Percentiles rank a stretch among this genome's conserved stretches.
Conservation (phyloP, 73 alveolate genomes). For the Effrenium voratum region DNA sequence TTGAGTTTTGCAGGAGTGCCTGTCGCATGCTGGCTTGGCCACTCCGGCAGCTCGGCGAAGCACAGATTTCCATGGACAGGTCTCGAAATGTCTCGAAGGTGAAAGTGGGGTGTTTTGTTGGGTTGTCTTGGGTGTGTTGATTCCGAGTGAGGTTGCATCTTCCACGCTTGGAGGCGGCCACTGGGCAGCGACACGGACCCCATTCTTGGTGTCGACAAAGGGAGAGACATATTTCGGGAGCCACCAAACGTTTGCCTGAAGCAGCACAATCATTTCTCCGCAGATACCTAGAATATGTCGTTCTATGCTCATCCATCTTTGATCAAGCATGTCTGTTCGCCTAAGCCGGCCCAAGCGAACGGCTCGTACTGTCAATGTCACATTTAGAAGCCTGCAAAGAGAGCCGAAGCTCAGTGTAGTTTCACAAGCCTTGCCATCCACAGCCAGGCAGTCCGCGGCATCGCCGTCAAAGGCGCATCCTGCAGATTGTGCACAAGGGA, state of each 20-base stretch:
- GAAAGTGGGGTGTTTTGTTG: neutral
- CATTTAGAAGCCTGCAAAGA: neutral
- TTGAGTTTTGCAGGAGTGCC: conserved; percentile 22
- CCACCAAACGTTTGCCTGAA: neutral
- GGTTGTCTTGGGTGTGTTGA: neutral
- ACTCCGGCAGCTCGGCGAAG: too few species aligned
- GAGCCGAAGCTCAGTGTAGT: neutral
- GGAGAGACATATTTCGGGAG: neutral
- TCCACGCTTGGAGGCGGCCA: neutral
- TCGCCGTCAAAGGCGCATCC: neutral
- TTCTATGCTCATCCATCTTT: neutral
- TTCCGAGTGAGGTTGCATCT: neutral
- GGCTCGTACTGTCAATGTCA: neutral
- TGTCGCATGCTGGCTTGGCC: conserved; percentile 12
- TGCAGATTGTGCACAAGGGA: neutral
- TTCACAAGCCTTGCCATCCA: neutral
- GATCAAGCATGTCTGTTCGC: neutral
- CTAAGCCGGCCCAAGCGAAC: neutral
- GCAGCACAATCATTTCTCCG: neutral
- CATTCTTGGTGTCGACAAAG: neutral
- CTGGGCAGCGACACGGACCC: neutral
- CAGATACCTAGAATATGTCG: neutral
- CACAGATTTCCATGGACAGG: neutral
- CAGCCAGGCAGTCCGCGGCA: conserved; percentile 35
- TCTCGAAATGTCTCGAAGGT: neutral